phyloP scores from a whole-genome alignment of 208 protist species.

The Trypanosoma platydactyli region DNA sequence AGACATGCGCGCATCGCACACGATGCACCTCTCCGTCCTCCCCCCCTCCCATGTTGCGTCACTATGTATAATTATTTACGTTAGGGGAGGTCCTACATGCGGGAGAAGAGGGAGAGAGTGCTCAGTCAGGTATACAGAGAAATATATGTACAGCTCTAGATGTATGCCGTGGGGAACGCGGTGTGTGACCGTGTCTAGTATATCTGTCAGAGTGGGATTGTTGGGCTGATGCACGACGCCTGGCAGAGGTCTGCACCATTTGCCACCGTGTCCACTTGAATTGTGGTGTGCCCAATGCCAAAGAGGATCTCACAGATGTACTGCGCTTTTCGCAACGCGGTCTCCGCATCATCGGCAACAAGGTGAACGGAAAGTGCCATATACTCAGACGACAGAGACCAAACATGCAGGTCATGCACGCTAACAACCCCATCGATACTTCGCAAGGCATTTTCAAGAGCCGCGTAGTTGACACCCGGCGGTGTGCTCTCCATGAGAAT shows the following conservation, averaged over 20 bases:
- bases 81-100: too few species aligned
- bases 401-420: slow-evolving; percentile 92
- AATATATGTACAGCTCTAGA: too few species aligned
- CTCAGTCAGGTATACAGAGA: too few species aligned
- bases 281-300: slow-evolving; percentile 86
- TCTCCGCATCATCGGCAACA: slow-evolving; percentile 41
- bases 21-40: too few species aligned
- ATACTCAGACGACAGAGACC: slow-evolving; percentile 84
- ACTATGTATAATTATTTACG: too few species aligned
- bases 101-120: too few species aligned
- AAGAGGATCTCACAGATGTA: slow-evolving; percentile 51
- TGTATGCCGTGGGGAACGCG: too few species aligned
- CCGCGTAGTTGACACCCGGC: slow-evolving; percentile 54
- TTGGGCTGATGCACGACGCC: neutral
- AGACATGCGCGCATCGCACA: too few species aligned
- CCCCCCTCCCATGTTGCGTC: too few species aligned
- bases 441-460: slow-evolving; percentile 43
- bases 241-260: slow-evolving; percentile 33
- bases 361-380: slow-evolving; percentile 81
- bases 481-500: slow-evolving; percentile 92
- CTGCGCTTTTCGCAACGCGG: slow-evolving; percentile 62
- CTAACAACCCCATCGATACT: slow-evolving; percentile 63
- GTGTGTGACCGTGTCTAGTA: too few species aligned
- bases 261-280: slow-evolving; percentile 79
- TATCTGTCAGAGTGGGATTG: neutral